Conservation (phyloP, 2,329 filamentous ascomycete species). For the Drechslera avenae region DNA sequence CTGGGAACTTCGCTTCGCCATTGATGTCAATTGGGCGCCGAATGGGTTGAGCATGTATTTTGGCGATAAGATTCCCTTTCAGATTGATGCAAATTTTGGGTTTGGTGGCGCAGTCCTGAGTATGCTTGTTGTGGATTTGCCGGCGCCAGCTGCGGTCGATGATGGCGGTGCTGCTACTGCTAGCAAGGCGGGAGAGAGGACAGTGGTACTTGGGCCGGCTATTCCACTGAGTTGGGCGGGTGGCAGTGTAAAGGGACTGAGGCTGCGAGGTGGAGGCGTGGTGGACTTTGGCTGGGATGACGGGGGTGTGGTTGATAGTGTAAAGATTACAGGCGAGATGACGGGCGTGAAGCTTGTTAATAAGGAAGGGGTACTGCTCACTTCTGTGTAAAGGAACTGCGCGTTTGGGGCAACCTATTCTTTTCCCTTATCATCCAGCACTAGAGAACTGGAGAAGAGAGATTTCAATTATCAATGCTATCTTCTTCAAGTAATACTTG, state of each 20-base stretch:
- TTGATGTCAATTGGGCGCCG: conserved; percentile 56
- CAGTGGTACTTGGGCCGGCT: conserved; percentile 55
- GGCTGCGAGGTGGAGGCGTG: conserved; percentile 52
- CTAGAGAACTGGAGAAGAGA: too few relatives aligned
- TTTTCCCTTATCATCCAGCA: too few relatives aligned
- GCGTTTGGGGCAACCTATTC: too few relatives aligned
- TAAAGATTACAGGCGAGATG: neutral
- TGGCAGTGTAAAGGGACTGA: conserved; percentile 53
- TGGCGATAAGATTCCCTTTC: conserved; percentile 56
- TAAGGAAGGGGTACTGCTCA: conserved; percentile 10
- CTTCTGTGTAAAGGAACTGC: too few relatives aligned
- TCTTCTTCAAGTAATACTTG: too few relatives aligned
- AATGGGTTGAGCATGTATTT: conserved; percentile 61
- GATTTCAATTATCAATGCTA: too few relatives aligned
- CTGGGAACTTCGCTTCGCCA: conserved; percentile 55
- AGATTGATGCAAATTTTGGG: conserved; percentile 66
- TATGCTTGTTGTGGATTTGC: conserved; percentile 60
- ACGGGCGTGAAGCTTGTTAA: conserved; percentile 18
- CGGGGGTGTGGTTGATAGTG: conserved; percentile 43
- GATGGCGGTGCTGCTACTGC: conserved; percentile 10
- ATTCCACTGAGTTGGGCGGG: conserved; percentile 54
- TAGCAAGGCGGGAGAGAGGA: conserved; percentile 28
- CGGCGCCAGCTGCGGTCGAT: conserved; percentile 18
- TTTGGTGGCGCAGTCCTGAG: conserved; percentile 59
- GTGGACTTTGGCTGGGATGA: conserved; percentile 55